Evolutionary conservation across 805 yeast genomes (phyloP).

Genomic region (Teunomyces funiuensis): DNA sequence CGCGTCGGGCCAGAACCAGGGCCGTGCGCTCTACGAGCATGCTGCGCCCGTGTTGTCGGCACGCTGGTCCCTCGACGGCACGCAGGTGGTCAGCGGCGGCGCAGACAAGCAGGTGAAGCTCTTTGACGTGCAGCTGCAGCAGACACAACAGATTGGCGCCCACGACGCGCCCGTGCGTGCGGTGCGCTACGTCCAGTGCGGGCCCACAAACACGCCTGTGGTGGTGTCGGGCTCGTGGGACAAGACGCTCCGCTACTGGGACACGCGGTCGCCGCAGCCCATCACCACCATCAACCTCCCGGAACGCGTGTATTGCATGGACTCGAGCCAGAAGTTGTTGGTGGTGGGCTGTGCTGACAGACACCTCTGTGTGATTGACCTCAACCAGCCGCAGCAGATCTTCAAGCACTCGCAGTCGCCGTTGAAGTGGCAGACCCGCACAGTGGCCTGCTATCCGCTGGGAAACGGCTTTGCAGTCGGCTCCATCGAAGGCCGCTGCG

Average conservation of each 20-base stretch:
- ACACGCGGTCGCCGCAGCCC: conserved; percentile 80
- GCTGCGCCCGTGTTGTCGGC: conserved; percentile 83
- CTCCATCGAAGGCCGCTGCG: conserved; percentile 93
- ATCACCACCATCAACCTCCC: conserved; percentile 80
- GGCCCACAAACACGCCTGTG: conserved; percentile 77
- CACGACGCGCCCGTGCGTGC: conserved; percentile 80
- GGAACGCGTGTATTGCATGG: conserved; percentile 90
- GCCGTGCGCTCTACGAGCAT: conserved; percentile 86
- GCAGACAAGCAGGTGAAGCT: conserved; percentile 84
- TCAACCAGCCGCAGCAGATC: conserved; percentile 79
- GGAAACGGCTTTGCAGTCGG: conserved; percentile 94
- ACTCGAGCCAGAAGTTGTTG: conserved; percentile 71
- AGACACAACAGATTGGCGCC: conserved; percentile 77
- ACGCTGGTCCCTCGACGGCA: conserved; percentile 84
- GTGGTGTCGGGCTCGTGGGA: conserved; percentile 97
- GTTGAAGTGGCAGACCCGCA: conserved; percentile 84
- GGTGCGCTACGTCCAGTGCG: conserved; percentile 78
- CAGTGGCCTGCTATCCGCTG: conserved; percentile 80
- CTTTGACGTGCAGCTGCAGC: conserved; percentile 81
- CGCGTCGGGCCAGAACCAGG: conserved; percentile 74
- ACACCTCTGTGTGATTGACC: conserved; percentile 72
- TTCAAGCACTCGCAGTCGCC: conserved; percentile 76
- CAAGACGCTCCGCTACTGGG: conserved; percentile 93
- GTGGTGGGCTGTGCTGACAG: conserved; percentile 95
- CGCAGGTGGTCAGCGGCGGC: conserved; percentile 85